Evolutionary conservation across 2,329 filamentous ascomycete species (phyloP).

Genomic region (Orbilia ellipsospora): DNA sequence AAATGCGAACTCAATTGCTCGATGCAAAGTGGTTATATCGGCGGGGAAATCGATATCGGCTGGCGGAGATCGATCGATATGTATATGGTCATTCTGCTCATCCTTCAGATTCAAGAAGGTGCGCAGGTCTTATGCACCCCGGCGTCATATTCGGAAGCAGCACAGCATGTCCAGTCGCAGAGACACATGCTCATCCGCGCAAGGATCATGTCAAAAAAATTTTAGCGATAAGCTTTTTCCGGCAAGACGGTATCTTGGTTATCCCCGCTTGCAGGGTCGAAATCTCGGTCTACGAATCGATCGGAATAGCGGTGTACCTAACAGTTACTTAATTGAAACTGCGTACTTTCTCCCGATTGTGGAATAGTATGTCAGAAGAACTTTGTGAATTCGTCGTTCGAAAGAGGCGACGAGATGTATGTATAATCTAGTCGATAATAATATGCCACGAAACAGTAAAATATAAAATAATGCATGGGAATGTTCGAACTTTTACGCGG

Average conservation of each 20-base stretch:
- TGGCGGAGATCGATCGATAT: conserved; percentile 1
- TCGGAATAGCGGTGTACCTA: not conserved
- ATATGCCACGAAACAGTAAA: not conserved
- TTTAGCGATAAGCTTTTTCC: conserved; percentile 31
- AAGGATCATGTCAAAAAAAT: conserved; percentile 2
- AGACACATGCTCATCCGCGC: conserved; percentile 4
- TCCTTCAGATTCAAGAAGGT: conserved; percentile 9
- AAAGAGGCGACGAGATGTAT: not conserved
- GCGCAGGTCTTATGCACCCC: too few relatives aligned
- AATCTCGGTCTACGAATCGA: not conserved
- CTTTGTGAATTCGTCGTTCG: not conserved
- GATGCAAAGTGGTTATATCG: not conserved
- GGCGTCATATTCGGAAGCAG: conserved; percentile 6
- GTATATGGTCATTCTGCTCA: conserved; percentile 4
- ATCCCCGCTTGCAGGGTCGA: not conserved
- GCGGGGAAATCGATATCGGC: not conserved
- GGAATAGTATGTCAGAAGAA: not conserved
- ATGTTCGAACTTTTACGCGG: conserved; percentile 30
- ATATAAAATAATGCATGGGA: conserved; percentile 12
- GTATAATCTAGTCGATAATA: not conserved
- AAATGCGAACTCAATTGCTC: not conserved
- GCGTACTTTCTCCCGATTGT: too few relatives aligned
- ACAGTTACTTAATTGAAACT: not conserved
- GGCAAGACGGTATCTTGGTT: too few relatives aligned
- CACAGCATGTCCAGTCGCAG: conserved; percentile 4